phyloP scores from a whole-genome alignment of 139 green algal species.

The Medakamo hakoo region DNA sequence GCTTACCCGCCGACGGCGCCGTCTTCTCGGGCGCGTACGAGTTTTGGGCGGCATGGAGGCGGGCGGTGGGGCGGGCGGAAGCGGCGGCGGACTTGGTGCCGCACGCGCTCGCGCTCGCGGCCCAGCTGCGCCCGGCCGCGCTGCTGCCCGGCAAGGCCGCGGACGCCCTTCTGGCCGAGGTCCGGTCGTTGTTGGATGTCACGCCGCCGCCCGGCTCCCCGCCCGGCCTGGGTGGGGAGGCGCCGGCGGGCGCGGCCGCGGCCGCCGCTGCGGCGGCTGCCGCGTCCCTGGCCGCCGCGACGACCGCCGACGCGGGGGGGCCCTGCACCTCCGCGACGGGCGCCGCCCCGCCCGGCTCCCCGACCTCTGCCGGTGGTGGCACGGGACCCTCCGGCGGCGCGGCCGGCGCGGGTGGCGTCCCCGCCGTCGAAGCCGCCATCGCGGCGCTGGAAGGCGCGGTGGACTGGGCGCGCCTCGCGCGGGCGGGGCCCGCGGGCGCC shows the following conservation, averaged over 20 bases:
- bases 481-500: no score
- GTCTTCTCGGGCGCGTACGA: slow-evolving; percentile 3
- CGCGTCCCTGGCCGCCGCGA: not conserved
- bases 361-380: no score
- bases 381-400: no score
- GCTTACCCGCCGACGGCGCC: slow-evolving; percentile 5
- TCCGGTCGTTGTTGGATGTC: slow-evolving; percentile 8
- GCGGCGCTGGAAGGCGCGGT: not conserved
- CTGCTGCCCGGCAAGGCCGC: not conserved
- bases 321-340: no score
- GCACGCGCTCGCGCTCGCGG: slow-evolving; percentile 9
- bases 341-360: no score
- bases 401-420: not conserved
- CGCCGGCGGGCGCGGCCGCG: not conserved
- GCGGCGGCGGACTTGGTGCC: slow-evolving; percentile 7
- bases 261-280: not conserved
- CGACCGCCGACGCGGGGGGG: not conserved
- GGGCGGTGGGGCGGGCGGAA: slow-evolving; percentile 1
- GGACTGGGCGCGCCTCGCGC: slow-evolving; percentile 1
- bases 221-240: not conserved
- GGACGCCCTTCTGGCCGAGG: slow-evolving; percentile 5
- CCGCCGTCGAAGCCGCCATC: slow-evolving; percentile 1
- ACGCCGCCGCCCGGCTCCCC: not conserved
- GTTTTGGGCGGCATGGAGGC: slow-evolving; percentile 11
- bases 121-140: slow-evolving; percentile 9